Evolutionary conservation across 371 early-diverging fungal species (phyloP).

Genomic region (Quaeritorhiza haematococci): DNA sequence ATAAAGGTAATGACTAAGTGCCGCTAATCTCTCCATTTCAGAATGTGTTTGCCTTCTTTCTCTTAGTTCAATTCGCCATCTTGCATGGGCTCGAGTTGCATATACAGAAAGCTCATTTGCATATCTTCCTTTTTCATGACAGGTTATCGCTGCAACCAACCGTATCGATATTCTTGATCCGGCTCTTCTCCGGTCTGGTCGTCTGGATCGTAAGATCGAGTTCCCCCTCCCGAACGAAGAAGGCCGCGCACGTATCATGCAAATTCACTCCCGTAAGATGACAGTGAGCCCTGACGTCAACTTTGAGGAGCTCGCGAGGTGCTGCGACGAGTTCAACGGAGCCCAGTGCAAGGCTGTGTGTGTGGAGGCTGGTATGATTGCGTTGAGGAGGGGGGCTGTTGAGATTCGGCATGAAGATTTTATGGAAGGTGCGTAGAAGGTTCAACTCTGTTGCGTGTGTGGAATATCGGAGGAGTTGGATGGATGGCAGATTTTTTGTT

Average conservation of each 20-base stretch:
- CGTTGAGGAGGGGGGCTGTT: conserved; percentile 85
- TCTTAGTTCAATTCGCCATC: conserved; percentile 3
- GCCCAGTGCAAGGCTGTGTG: conserved; percentile 99
- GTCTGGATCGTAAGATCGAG: conserved; percentile 99
- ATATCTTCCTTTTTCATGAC: background rate
- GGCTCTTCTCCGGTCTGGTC: conserved; percentile 97
- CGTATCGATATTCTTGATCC: conserved; percentile 99
- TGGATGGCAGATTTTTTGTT: background rate
- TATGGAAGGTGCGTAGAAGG: conserved; percentile 77
- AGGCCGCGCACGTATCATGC: conserved; percentile 97
- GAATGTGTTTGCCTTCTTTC: conserved; percentile 1
- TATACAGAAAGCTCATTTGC: conserved; percentile 4
- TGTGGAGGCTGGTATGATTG: conserved; percentile 99
- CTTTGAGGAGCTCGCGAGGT: conserved; percentile 97
- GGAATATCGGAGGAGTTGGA: conserved; percentile 1
- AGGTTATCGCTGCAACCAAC: conserved; percentile 99
- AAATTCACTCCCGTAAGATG: conserved; percentile 99
- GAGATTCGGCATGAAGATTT: conserved; percentile 98
- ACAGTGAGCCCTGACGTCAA: conserved; percentile 93
- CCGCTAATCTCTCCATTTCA: background rate
- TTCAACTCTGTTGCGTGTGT: background rate
- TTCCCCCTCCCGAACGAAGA: conserved; percentile 99
- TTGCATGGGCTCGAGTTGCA: too few species aligned
- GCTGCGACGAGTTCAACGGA: conserved; percentile 99
- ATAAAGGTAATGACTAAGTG: conserved; percentile 70